phyloP scores from a whole-genome alignment of 1,284 basidiomycete species.

The Entoloma clypeatum region DNA sequence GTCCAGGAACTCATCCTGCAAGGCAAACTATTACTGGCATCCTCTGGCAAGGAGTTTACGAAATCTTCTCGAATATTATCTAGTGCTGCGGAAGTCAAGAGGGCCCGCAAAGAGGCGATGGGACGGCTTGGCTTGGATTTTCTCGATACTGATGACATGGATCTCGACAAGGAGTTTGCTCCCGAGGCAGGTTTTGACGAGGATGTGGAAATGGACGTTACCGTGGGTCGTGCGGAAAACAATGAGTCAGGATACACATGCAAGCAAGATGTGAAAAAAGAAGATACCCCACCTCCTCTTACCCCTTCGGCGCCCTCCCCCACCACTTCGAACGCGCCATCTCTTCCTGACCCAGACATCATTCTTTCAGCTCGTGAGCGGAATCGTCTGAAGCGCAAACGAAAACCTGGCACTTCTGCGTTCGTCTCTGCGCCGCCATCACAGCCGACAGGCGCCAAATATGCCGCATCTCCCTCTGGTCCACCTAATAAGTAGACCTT shows the following conservation, averaged over 20 bases:
- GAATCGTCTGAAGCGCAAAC: conserved; percentile 87
- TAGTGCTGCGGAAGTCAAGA: conserved; percentile 70
- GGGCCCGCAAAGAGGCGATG: conserved; percentile 81
- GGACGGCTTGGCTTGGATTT: conserved; percentile 79
- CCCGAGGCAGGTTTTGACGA: conserved; percentile 52
- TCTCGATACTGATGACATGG: conserved; percentile 75
- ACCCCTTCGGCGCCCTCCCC: conserved; percentile 59
- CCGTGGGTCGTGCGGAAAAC: no score
- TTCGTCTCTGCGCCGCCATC: conserved; percentile 73
- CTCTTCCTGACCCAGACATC: conserved; percentile 42
- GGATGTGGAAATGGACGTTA: conserved; percentile 39
- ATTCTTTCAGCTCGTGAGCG: conserved; percentile 81
- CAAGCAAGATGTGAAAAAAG: conserved; percentile 16
- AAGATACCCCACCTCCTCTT: conserved; percentile 40
- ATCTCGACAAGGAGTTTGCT: conserved; percentile 75
- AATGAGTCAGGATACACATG: no score
- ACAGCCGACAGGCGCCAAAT: conserved; percentile 54
- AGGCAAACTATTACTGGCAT: conserved; percentile 77
- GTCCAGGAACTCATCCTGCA: conserved; percentile 72
- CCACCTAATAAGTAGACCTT: conserved; percentile 55
- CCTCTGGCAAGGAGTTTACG: conserved; percentile 83
- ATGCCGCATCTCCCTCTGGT: conserved; percentile 50
- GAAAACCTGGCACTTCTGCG: conserved; percentile 80
- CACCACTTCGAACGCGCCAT: conserved; percentile 37
- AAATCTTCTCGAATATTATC: conserved; percentile 68